These are phyloP conservation scores for Copromyces sp. DNA, from an alignment of 495 filamentous ascomycete genomes.

Conservation along the genomic window DNA sequence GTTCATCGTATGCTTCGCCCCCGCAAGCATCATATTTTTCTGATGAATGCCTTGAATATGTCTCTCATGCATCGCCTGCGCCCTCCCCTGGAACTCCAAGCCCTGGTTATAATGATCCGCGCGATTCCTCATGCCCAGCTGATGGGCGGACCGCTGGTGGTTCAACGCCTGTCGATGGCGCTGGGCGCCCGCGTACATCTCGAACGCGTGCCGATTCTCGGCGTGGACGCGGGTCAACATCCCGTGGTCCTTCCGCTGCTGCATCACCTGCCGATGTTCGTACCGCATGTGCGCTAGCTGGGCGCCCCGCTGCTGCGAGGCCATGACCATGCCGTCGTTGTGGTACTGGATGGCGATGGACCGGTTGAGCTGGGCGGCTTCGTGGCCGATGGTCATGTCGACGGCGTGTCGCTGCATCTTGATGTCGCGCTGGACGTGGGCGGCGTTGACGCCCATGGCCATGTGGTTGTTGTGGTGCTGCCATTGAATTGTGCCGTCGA, in stretches of 20 bases:
- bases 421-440: background rate
- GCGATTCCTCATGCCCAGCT: background rate
- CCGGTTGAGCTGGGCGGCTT: constrained; percentile 4
- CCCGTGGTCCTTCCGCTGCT: background rate
- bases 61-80: background rate
- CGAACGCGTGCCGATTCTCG: background rate
- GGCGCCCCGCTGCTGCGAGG: constrained; percentile 6
- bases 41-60: background rate
- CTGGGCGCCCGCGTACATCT: constrained; percentile 1
- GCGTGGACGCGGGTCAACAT: background rate
- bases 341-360: constrained; percentile 3
- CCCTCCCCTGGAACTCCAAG: background rate
- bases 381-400: background rate
- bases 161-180: background rate
- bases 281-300: constrained; percentile 7
- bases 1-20: constrained; percentile 8
- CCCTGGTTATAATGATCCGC: background rate
- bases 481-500: constrained; percentile 9
- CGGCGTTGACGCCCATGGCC: constrained; percentile 9
- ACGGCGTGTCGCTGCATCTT: background rate
- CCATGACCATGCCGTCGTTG: background rate
- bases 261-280: constrained; percentile 3
- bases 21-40: constrained; percentile 1
- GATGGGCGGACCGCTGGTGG: background rate
- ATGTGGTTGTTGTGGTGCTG: constrained; percentile 10